Percentiles rank a stretch among this genome's conserved stretches.
phyloP scores from a whole-genome alignment of 805 yeast species.

The Wickerhamiella parazyma region DNA sequence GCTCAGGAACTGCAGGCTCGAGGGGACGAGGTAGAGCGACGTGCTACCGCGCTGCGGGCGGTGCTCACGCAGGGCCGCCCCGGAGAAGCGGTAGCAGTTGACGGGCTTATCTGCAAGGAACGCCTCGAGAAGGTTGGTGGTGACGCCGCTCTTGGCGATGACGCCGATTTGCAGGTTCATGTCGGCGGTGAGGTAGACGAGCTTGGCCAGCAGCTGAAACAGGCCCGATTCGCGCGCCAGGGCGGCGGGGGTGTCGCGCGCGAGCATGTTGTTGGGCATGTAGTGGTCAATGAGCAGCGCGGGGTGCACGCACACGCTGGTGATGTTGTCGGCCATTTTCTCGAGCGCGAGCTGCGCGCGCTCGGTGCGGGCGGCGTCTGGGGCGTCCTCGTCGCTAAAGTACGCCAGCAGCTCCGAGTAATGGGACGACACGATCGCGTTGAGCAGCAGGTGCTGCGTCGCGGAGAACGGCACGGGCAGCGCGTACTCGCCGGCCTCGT shows the following conservation, averaged over 20 bases:
- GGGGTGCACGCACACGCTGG: conserved; percentile 79
- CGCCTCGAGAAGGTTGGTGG: conserved; percentile 68
- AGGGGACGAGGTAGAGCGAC: conserved; percentile 35
- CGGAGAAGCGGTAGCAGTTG: conserved; percentile 53
- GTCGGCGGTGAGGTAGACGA: conserved; percentile 42
- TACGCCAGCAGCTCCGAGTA: conserved; percentile 81
- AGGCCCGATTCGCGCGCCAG: conserved; percentile 51
- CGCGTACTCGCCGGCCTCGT: conserved; percentile 10
- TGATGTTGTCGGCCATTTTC: conserved; percentile 61
- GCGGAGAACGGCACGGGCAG: conserved; percentile 19
- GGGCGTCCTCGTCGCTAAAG: conserved; percentile 46
- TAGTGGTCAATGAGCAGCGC: conserved; percentile 71
- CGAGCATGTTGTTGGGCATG: conserved; percentile 37
- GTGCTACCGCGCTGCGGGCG: conserved; percentile 13
- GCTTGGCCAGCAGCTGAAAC: conserved; percentile 53
- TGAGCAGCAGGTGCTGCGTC: conserved; percentile 72
- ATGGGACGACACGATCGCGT: conserved; percentile 82
- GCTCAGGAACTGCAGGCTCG: conserved; percentile 25
- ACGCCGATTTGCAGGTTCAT: conserved; percentile 44
- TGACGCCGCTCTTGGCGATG: conserved; percentile 53
- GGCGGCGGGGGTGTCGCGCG: conserved; percentile 4
- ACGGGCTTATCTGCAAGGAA: conserved; percentile 58
- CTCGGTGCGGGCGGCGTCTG: conserved; percentile 42
- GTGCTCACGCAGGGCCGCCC: conserved; percentile 27
- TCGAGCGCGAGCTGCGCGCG: conserved; percentile 29